Evolutionary conservation across 495 filamentous ascomycete species (phyloP), one percentile per base, ranked within the genome.

Genomic region (Terfezia claveryi): DNA sequence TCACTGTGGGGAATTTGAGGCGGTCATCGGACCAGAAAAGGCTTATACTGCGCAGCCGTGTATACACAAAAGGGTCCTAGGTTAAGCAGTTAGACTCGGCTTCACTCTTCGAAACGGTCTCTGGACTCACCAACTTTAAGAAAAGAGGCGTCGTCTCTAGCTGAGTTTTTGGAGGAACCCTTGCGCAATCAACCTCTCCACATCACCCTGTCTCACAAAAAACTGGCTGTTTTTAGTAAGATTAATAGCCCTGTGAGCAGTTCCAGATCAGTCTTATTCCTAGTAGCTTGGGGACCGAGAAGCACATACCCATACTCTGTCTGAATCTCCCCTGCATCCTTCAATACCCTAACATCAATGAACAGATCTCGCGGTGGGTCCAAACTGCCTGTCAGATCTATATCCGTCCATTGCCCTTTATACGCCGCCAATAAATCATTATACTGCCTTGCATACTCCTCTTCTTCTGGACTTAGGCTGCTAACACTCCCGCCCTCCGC

Each of bases 371-470:
- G 79, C 36, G 92, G 91, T 37, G 92, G 92, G 64, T 96, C 88
- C 66, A 99, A 73, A 59, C 83, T 88, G 49, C 92, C 92, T 12
- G 91, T 96, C 55, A 99, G 71, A 68, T 99, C 92, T 54, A 99
- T 81, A 68, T 99, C 92, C 23, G 89, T 96, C 89, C 91, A 99
- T 61, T 94, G 87, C 0, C 92, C 92, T 68, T 99, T 99, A 69
- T 93, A 95, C 14, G 87, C 85, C 23, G 91, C 86, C 49, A 99
- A 71, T 63, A 99, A 75, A 64, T 99, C 92, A 53, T 80, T 79
- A 65, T 92, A 96, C 64, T 85, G 80, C 54, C 89, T 74, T 41
- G 93, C 81, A 67, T 95, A 96, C 64, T 96, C 92, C 67, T 94
- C 91, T 67, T 99, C 92, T 66, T 99, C 91, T 2, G 92, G 89